phyloP scores from a whole-genome alignment of 805 yeast species.

The Saccharomycopsis fodiens region DNA sequence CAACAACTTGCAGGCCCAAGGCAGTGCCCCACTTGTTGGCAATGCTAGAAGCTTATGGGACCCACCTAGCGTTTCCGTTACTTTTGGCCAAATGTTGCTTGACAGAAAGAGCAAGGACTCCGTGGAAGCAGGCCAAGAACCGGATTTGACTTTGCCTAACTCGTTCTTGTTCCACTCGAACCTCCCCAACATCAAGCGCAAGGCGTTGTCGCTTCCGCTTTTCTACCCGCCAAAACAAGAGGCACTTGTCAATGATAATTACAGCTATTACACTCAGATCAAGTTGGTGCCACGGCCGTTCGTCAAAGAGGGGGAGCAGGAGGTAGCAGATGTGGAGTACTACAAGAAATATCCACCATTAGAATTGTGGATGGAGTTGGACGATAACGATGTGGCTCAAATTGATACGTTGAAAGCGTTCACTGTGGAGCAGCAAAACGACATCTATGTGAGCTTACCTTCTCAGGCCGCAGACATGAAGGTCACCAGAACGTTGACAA shows the following conservation, averaged over 20 bases:
- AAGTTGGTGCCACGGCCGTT: constrained; percentile 36
- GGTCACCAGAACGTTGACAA: constrained; percentile 32
- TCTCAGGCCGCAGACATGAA: constrained; percentile 34
- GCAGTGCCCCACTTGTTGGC: constrained; percentile 1
- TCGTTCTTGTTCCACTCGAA: constrained; percentile 28
- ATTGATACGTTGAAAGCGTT: constrained; percentile 33
- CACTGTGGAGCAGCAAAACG: constrained; percentile 39
- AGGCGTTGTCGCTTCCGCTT: constrained; percentile 28
- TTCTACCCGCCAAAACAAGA: constrained; percentile 9
- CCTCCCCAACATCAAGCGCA: constrained; percentile 29
- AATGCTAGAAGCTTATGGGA: constrained; percentile 22
- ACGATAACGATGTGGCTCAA: constrained; percentile 29
- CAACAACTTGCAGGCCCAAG: not conserved
- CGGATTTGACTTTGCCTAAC: not conserved
- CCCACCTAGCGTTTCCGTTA: constrained; percentile 30
- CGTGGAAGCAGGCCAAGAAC: not conserved
- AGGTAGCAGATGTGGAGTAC: constrained; percentile 8
- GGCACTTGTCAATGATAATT: constrained; percentile 21
- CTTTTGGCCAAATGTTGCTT: constrained; percentile 35
- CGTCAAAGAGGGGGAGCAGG: constrained; percentile 1
- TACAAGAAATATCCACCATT: constrained; percentile 38
- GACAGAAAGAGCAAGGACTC: constrained; percentile 15
- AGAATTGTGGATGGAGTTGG: constrained; percentile 42
- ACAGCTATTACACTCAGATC: constrained; percentile 32
- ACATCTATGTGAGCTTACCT: constrained; percentile 35